Base-by-base conservation (phyloP, 164 flowering plant species). In the Stephania japonica region DNA sequence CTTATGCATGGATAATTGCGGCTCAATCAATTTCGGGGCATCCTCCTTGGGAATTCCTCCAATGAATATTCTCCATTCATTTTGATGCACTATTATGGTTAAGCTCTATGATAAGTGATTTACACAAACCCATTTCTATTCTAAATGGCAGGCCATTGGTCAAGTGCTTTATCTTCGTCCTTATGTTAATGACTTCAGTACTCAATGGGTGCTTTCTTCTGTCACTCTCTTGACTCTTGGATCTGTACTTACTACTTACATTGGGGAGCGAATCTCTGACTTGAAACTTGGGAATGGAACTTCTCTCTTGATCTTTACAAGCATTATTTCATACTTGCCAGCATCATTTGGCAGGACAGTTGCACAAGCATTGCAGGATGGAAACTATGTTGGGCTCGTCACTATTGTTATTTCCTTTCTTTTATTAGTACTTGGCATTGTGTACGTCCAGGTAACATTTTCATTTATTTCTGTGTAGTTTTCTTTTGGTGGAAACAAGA, bases 201-300 rank as follows among this genome's bases (percentile, higher is more conserved):
- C 93, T 2, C 70, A 96, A 65, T 96, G 99, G 99, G 93, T 81
- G 77, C 70, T 96, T 59, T 87, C 99, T 43, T 86, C 99, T 32
- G 89, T 96, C 70, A 81, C 85, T 49, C 74, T 96, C 38, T 80
- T 96, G 82, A 91, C 97, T 23, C 92, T 96, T 73, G 99, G 99
- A 42, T 87, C 99, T n/a, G 92, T 87, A 38, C 77, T 91, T 59
- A 96, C 99, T 32, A 96, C 97, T 7, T 93, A 89, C 76, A 86
- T 96, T 73, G 99, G 99, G 49, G 99, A 96, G 76, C 82, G 86
- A 69, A 96, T 96, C 67, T 78, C 97, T 63, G 99, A 96, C 80
- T 85, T 96, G 25, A 96, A 96, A 84, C 99, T 96, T 76, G 99
- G 99, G 81, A 96, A 96, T 79, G 99, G 99, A 16, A 96, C 99